Evolutionary conservation across 2,329 filamentous ascomycete genomes (phyloP).

Genomic region (Epichloe sibirici): DNA sequence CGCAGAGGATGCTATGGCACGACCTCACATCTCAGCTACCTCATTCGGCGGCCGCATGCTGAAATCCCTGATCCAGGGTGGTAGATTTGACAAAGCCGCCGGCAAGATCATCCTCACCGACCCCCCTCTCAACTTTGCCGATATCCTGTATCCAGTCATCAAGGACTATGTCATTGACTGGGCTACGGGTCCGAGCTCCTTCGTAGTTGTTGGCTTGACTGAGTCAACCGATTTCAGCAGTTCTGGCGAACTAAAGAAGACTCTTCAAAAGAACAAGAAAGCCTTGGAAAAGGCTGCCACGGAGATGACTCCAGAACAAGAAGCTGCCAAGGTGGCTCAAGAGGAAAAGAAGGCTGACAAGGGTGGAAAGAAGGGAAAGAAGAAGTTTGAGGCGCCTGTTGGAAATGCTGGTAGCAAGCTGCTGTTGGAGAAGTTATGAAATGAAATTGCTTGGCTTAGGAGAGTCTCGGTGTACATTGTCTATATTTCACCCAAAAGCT

Average conservation of each 20-base stretch:
- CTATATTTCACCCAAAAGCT: not conserved
- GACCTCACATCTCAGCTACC: constrained; percentile 47
- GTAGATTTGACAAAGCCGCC: constrained; percentile 64
- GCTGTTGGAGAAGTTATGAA: constrained; percentile 43
- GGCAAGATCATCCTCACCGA: constrained; percentile 61
- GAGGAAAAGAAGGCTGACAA: constrained; percentile 32
- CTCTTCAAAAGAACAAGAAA: constrained; percentile 62
- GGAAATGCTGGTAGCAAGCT: constrained; percentile 53
- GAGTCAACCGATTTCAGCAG: constrained; percentile 62
- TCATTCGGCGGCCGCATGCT: constrained; percentile 68
- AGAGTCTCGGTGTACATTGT: not conserved
- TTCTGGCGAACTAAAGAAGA: constrained; percentile 53
- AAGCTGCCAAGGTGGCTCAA: constrained; percentile 36
- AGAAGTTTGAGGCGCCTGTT: constrained; percentile 31
- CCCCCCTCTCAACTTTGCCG: constrained; percentile 68
- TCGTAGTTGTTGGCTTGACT: constrained; percentile 70
- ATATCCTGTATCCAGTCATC: constrained; percentile 71
- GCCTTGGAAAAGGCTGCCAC: constrained; percentile 54
- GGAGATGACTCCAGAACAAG: constrained; percentile 43
- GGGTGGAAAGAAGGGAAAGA: constrained; percentile 28
- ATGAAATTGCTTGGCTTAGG: constrained; percentile 12
- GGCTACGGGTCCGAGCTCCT: constrained; percentile 78
- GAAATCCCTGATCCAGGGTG: constrained; percentile 82
- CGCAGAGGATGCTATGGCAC: constrained; percentile 28
- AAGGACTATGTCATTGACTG: constrained; percentile 63